Base-by-base conservation (phyloP, 345 rosid genomes). In the Lumnitzera racemosa region DNA sequence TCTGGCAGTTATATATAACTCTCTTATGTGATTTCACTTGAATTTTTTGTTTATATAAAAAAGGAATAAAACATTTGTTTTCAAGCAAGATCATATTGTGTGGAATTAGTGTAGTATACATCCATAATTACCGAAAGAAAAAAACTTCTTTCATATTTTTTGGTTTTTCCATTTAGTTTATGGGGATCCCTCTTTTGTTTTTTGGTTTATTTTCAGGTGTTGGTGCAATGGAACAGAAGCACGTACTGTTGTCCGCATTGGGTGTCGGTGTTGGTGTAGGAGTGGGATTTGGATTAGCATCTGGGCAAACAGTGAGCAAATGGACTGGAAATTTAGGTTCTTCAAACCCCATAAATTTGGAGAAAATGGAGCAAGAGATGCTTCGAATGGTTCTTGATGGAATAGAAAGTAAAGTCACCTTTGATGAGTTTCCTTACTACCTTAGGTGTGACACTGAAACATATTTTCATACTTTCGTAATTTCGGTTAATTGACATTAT, bases 351-450 rank as follows among this genome's bases (percentile, higher is more conserved):
- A 15, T 73, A 12, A 80, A 80, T 13, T 55, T 63, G 0, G 84
- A 78, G 59, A 78, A 58, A 25, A 57, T 80, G 78, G 86, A 84
- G 71, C 70, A 80, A 53, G 95, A 87, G 69, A 59, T 87, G 63
- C 61, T 80, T 6, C 61, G 83, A 49, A 80, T 49, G 52, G 68
- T 87, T 8, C 67, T 80, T 57, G 88, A 87, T 58, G 88, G 90
- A 17, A 80, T 84, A 67, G 90, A 84, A 47, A 76, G 73, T 74
- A 74, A 79, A 25, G 80, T 84, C 65, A 87, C 88, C 41, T 82
- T 84, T 43, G 90, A 82, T 31, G 68, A 87, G 55, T 84, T 87
- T 59, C 90, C 94, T 16, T 84, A 80, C 69, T 84, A 82, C 61
- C 88, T 84, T 62, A 82, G 90, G 95, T 87, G 25, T 29, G 15